A percentile compares a stretch with the other conserved stretches of the same genome.
Evolutionary conservation across 371 early-diverging fungal genomes (phyloP).

Genomic region (Rozella allomycis): DNA sequence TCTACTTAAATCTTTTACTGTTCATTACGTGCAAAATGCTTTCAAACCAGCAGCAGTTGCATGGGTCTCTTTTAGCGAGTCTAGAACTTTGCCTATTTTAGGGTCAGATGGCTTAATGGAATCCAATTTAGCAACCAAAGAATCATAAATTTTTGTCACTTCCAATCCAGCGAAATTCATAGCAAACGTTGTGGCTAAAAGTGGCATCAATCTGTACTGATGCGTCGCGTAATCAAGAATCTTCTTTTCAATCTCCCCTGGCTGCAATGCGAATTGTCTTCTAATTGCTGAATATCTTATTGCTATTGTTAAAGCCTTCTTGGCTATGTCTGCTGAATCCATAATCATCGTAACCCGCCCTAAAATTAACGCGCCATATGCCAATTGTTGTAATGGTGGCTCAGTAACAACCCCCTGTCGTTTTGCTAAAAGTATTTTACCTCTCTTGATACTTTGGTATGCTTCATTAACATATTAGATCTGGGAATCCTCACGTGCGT

Average conservation of each 20-base stretch:
- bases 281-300: conserved; percentile 75
- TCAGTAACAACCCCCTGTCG: conserved; percentile 31
- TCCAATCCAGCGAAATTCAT: conserved; percentile 72
- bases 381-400: conserved; percentile 32
- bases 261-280: conserved; percentile 48
- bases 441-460: conserved; percentile 67
- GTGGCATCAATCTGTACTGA: conserved; percentile 71
- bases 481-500: conserved; percentile 56
- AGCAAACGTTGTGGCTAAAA: conserved; percentile 71
- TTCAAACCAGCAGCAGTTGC: conserved; percentile 78
- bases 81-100: conserved; percentile 40
- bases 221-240: conserved; percentile 75
- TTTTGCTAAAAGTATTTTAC: too few species aligned
- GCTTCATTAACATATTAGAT: conserved; percentile 68
- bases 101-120: conserved; percentile 37
- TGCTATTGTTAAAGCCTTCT: conserved; percentile 74
- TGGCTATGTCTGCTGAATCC: conserved; percentile 64
- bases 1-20: too few species aligned
- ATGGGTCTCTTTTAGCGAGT: conserved; percentile 68
- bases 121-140: conserved; percentile 48
- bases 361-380: conserved; percentile 72
- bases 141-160: conserved; percentile 47
- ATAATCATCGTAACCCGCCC: conserved; percentile 74
- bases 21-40: conserved; percentile 85
- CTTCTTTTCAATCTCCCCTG: conserved; percentile 42